Base-by-base conservation (phyloP, 495 filamentous ascomycete species). In the Trichocladium uniseriatum region DNA sequence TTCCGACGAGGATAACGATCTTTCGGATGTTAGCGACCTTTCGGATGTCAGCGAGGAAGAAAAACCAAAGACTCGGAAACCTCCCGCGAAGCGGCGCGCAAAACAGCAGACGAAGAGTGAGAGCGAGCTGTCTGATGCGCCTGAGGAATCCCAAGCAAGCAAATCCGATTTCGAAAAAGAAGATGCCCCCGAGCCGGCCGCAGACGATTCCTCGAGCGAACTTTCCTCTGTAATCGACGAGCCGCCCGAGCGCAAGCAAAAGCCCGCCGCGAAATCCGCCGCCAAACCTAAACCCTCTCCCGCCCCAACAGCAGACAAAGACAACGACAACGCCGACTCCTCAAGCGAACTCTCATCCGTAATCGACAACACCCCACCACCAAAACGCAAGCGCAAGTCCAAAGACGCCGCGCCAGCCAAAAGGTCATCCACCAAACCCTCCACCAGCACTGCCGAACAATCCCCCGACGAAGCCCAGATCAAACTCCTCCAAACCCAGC, bases 401-500 rank as follows among this genome's bases (percentile, higher is more conserved):
- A 59, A 54, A 32, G 58, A 56, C 6, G 27, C 52, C 18, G 24
- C 6, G 28, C 34, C 29, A 11, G 3, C 44, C 19, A 24, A 31
- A 29, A 14, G 18, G 19, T 27, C 54, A 45, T 45, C 29, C 27
- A 16, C 52, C 29, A 62, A 60, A 21, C 28, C 58, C 38, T 43
- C 64, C 7, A 34, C 56, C 16, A n/a, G n/a, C n/a, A n/a, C n/a
- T n/a, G 29, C 59, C 16, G 63, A 76, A 45, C 79, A 83, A 6
- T 76, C 81, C 31, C 77, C 84, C 0, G 78, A 87, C 49, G 81
- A 91, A 35, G 79, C 76, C 8, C 84, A 92, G 66, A 87, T 97
- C 64, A 97, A 91, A 64, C 81, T 79, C n/a, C 75, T 98, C 14
- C 92, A 98, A 67, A 77, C 79, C 18, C 88, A 89, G 67, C 75